phyloP scores from a whole-genome alignment of 179 eudicot genomes.

The Silene coronaria region DNA sequence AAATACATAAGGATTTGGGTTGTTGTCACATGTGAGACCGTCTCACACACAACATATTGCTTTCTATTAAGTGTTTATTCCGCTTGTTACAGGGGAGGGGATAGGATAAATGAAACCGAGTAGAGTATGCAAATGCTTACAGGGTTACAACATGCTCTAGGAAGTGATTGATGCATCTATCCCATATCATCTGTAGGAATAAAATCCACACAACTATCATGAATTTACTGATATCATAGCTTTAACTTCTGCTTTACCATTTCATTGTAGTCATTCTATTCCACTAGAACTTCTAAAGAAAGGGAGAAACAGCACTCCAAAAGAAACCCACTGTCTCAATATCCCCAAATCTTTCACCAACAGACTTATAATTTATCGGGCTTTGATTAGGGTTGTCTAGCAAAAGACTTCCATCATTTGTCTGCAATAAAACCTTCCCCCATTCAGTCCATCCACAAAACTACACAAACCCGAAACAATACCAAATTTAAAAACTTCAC shows the following conservation, averaged over 20 bases:
- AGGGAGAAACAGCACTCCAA: constrained; percentile 11
- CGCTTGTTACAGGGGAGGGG: too few species aligned
- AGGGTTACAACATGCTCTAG: too few species aligned
- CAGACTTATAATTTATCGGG: constrained; percentile 7
- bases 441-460: constrained; percentile 24
- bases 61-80: too few species aligned
- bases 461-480: constrained; percentile 13
- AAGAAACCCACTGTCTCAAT: constrained; percentile 26
- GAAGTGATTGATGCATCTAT: background rate
- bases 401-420: constrained; percentile 26
- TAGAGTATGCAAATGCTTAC: too few species aligned
- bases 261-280: background rate
- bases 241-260: background rate
- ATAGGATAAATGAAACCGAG: too few species aligned
- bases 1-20: too few species aligned
- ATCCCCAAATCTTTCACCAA: constrained; percentile 13
- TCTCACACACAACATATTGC: too few species aligned
- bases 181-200: constrained; percentile 10
- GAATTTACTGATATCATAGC: background rate
- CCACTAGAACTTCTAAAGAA: too few species aligned
- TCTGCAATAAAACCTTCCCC: constrained; percentile 24
- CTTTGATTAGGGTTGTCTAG: constrained; percentile 20
- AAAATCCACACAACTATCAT: constrained; percentile 4
- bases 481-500: constrained; percentile 21
- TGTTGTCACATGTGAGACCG: too few species aligned